These are phyloP conservation scores for Trichoderma polysporum DNA, from an alignment of 2,329 filamentous ascomycete species.

Conservation along the genomic window DNA sequence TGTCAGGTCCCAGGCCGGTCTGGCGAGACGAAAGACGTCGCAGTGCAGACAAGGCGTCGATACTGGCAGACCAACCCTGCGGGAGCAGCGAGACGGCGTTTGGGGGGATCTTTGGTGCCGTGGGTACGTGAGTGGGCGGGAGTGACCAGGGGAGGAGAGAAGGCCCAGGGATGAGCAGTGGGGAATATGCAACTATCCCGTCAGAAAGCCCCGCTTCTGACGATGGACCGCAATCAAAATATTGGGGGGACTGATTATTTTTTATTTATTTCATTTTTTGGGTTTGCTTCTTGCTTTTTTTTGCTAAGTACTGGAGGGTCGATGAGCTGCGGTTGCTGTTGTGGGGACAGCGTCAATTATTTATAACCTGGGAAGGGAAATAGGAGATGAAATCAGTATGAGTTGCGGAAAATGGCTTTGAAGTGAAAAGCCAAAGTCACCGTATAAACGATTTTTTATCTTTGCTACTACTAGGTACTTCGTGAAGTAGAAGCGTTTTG, in stretches of 20 bases:
- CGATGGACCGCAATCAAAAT: constrained; percentile 19
- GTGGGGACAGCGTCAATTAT: too few species aligned
- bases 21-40: constrained; percentile 22
- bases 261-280: neutral
- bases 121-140: constrained; percentile 21
- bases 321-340: too few species aligned
- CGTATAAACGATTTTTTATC: too few species aligned
- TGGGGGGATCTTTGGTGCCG: constrained; percentile 23
- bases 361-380: too few species aligned
- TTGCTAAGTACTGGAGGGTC: too few species aligned
- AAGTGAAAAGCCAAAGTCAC: too few species aligned
- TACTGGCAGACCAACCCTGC: constrained; percentile 23
- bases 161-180: constrained; percentile 2
- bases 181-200: constrained; percentile 22
- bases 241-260: too few species aligned
- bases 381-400: too few species aligned
- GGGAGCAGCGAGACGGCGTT: constrained; percentile 25
- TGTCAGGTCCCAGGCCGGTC: constrained; percentile 18
- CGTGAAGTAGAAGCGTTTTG: too few species aligned
- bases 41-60: constrained; percentile 24
- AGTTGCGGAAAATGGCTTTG: too few species aligned
- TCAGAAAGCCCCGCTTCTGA: constrained; percentile 18
- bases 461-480: too few species aligned
- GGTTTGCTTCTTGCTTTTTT: neutral
- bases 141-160: constrained; percentile 18